Conservation (phyloP, 1,284 basidiomycete species). For the Malassezia sympodialis region DNA sequence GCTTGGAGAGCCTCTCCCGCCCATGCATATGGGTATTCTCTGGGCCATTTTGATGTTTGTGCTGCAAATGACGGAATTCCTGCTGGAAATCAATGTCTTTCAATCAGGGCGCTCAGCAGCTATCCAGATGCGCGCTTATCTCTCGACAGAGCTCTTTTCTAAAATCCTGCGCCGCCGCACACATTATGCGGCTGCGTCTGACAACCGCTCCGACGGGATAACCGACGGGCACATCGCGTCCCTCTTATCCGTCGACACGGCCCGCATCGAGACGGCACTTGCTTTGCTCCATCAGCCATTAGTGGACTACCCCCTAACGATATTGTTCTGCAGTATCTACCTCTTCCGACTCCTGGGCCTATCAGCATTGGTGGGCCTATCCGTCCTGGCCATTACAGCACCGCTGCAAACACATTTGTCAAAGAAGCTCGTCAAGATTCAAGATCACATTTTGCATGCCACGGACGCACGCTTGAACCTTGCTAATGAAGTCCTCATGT, state of each 20-base stretch:
- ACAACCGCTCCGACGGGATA: conserved; percentile 18
- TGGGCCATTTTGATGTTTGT: conserved; percentile 51
- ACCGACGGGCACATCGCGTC: conserved; percentile 53
- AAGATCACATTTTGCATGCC: conserved; percentile 50
- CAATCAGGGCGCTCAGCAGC: conserved; percentile 50
- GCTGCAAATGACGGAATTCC: conserved; percentile 50
- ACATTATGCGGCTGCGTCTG: conserved; percentile 24
- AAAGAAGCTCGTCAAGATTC: conserved; percentile 49
- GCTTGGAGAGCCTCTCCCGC: conserved; percentile 22
- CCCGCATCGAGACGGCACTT: conserved; percentile 25
- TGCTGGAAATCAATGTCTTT: conserved; percentile 39
- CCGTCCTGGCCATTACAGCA: conserved; percentile 31
- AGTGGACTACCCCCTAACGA: conserved; percentile 51
- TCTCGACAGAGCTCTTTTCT: conserved; percentile 53
- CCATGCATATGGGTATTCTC: conserved; percentile 51
- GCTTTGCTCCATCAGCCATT: conserved; percentile 42
- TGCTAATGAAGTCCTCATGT: conserved; percentile 52
- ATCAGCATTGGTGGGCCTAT: conserved; percentile 46
- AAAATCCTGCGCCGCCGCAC: conserved; percentile 52
- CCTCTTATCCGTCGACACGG: conserved; percentile 53
- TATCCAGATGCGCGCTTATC: conserved; percentile 46
- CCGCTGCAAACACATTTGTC: conserved; percentile 41
- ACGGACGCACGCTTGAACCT: conserved; percentile 53
- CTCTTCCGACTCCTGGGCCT: conserved; percentile 52
- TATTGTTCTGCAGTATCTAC: conserved; percentile 49